Evolutionary conservation across 2,329 filamentous ascomycete genomes (phyloP).

Genomic region (Penicillium frequentans): DNA sequence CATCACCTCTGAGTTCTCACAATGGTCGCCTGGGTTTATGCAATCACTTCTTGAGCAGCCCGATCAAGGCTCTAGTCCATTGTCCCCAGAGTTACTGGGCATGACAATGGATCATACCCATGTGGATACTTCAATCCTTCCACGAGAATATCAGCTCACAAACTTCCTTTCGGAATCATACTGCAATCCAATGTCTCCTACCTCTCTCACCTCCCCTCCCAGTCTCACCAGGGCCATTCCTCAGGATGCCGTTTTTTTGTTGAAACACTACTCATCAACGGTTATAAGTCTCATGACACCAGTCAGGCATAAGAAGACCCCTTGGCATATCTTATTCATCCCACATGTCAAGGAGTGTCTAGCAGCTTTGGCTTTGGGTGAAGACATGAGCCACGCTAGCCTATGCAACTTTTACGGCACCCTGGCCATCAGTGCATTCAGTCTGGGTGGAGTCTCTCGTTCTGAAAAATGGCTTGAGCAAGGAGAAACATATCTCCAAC

Average conservation of each 20-base stretch:
- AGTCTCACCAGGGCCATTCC: conserved; percentile 9
- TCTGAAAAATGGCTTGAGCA: conserved; percentile 36
- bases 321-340: conserved; percentile 47
- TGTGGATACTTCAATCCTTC: not conserved
- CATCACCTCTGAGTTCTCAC: not conserved
- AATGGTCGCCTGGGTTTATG: conserved; percentile 14
- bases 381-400: conserved; percentile 39
- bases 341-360: conserved; percentile 45
- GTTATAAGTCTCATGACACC: conserved; percentile 34
- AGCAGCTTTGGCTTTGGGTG: conserved; percentile 45
- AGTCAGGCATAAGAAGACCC: conserved; percentile 40
- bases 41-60: conserved; percentile 13
- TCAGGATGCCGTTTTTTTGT: conserved; percentile 38
- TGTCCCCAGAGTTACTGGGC: conserved; percentile 7
- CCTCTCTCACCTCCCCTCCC: not conserved
- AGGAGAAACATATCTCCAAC: conserved; percentile 26
- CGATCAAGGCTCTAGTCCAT: conserved; percentile 1
- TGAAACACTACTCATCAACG: conserved; percentile 40
- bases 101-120: conserved; percentile 3
- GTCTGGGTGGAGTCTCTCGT: conserved; percentile 32
- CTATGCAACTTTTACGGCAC: conserved; percentile 42
- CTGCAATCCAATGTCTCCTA: conserved; percentile 7
- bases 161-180: not conserved
- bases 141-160: not conserved
- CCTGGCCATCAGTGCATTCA: conserved; percentile 47